Percentiles rank a stretch among this genome's conserved stretches.
Evolutionary conservation across 371 early-diverging fungal species (phyloP).

Genomic region (Mitosporidium daphniae): DNA sequence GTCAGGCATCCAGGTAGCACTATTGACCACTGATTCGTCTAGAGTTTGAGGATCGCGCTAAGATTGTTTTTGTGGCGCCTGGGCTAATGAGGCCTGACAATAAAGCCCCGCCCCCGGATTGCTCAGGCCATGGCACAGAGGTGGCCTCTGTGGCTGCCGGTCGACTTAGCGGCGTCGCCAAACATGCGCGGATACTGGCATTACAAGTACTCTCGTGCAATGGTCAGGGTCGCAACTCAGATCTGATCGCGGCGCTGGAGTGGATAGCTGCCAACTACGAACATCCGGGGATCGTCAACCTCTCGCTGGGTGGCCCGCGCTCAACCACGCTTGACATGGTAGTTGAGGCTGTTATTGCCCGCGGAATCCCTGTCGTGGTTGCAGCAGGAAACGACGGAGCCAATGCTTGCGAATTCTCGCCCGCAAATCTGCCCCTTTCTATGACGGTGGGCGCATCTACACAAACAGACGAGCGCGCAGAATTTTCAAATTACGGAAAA

Average conservation of each 20-base stretch:
- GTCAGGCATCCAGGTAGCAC: conserved; percentile 8
- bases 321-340: not conserved
- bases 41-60: conserved; percentile 10
- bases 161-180: conserved; percentile 9
- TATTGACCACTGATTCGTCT: too few relatives aligned
- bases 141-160: conserved; percentile 11
- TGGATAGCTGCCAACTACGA: conserved; percentile 2
- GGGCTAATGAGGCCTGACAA: not conserved
- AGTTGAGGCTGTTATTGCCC: not conserved
- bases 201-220: conserved; percentile 8
- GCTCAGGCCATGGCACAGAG: conserved; percentile 15
- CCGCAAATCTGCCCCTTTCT: conserved; percentile 6
- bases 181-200: conserved; percentile 7
- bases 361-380: conserved; percentile 6
- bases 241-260: conserved; percentile 4
- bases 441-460: conserved; percentile 10
- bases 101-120: conserved; percentile 4
- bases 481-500: conserved; percentile 9
- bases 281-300: conserved; percentile 5
- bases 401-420: conserved; percentile 9
- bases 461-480: conserved; percentile 4
- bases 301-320: conserved; percentile 3
- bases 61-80: conserved; percentile 1
- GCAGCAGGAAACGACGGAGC: conserved; percentile 11
- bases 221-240: conserved; percentile 2